These are phyloP conservation scores for Priceomyces castillae DNA, from an alignment of 805 yeast genomes.

Conservation along the genomic window DNA sequence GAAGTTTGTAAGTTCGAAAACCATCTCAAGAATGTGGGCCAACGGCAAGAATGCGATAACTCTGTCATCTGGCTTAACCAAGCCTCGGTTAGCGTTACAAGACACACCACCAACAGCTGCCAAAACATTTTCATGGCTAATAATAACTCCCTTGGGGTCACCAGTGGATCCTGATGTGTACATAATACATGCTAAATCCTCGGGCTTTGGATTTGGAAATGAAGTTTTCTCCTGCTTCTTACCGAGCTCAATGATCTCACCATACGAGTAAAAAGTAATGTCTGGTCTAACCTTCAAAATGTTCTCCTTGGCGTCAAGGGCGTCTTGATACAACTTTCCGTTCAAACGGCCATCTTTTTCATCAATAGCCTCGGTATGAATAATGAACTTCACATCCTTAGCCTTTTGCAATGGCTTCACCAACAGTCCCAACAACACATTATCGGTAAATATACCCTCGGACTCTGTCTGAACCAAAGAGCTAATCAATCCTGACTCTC, in stretches of 20 bases:
- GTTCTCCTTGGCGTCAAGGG: conserved; percentile 56
- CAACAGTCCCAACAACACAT: conserved; percentile 62
- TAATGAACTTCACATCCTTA: conserved; percentile 58
- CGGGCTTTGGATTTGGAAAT: conserved; percentile 49
- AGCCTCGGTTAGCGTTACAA: conserved; percentile 51
- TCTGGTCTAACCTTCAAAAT: conserved; percentile 73
- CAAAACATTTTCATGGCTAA: conserved; percentile 63
- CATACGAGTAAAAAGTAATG: conserved; percentile 59
- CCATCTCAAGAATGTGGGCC: conserved; percentile 94
- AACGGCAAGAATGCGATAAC: conserved; percentile 87
- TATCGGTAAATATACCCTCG: conserved; percentile 80
- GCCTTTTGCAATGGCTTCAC: conserved; percentile 70
- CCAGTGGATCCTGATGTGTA: conserved; percentile 88
- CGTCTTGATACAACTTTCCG: conserved; percentile 58
- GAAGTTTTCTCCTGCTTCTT: conserved; percentile 41
- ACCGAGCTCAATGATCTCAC: conserved; percentile 69
- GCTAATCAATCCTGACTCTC: conserved; percentile 83
- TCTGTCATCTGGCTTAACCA: conserved; percentile 59
- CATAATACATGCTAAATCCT: conserved; percentile 73
- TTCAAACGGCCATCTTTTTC: conserved; percentile 59
- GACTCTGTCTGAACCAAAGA: conserved; percentile 83
- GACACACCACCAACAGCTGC: conserved; percentile 87
- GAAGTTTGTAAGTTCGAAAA: conserved; percentile 73
- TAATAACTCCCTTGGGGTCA: conserved; percentile 78
- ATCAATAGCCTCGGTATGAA: conserved; percentile 64